Base-by-base conservation (phyloP, 805 yeast genomes). In the Ogataea methylovora region DNA sequence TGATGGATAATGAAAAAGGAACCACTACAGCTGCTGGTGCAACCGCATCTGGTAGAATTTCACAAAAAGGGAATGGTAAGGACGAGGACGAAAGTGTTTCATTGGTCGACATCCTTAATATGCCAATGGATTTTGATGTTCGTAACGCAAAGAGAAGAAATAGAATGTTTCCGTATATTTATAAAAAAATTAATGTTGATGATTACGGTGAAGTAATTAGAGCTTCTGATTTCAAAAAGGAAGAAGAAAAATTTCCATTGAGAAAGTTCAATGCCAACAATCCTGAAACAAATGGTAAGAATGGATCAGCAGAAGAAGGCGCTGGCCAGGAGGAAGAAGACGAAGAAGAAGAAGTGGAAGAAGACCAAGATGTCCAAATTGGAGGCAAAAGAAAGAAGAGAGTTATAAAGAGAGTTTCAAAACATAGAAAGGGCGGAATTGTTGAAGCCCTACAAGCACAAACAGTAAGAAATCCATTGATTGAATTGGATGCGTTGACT, bases 201-300 rank as follows among this genome's bases (percentile, higher is more conserved):
- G 97, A 90, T 44, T 92, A 90, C 54, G 99, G 99, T 21, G 79
- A 76, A 36, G 59, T 79, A 2, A 77, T 88, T 15, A 78, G 80
- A 41, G 69, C 70, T 28, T 72, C 75, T 25, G 81, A 79, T 45
- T 82, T 79, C 48, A 69, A 65, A 22, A 61, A 70, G 37, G 74
- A 67, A 23, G 79, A 73, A 33, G 73, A 68, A 35, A 61, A 55
- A 36, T 63, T 60, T 32, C 50, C 55, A 7, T 46, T 54, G 32
- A 54, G 53, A 25, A 58, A 50, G 29, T 17, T 34, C 8, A 27
- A 18, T 15, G 28, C 7, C 4, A 48, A 36, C 19, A 45, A 39
- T 17, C 56, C 51, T 35, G 42, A 48, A 24, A 34, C 43, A n/a
- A 49, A 38, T 25, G 48, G 35, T 19, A 45, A 39, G 18, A 56